Evolutionary conservation across 169 alveolate species (phyloP).

Genomic region (Eimeria mitis): DNA sequence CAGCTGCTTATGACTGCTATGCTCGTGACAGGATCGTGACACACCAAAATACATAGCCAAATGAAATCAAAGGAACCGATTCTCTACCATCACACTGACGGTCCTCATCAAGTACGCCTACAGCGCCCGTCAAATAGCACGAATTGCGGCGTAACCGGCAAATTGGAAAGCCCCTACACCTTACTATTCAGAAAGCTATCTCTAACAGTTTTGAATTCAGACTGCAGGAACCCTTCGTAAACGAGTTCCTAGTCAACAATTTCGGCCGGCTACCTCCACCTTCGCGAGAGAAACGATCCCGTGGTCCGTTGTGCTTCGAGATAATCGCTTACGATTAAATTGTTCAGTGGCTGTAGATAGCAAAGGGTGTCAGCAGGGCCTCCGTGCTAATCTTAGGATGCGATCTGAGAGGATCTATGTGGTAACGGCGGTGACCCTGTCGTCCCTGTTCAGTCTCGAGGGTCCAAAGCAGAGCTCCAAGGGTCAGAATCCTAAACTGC

Average conservation of each 20-base stretch:
- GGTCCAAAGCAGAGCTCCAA: neutral
- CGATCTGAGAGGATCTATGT: neutral
- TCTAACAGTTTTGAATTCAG: neutral
- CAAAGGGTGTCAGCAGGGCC: neutral
- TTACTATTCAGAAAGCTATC: neutral
- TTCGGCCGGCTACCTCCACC: neutral
- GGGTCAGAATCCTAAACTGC: too few species aligned
- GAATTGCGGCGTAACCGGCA: neutral
- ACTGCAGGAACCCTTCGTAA: neutral
- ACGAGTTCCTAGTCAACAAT: neutral
- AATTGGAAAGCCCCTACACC: neutral
- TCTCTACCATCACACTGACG: neutral
- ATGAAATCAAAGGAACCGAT: neutral
- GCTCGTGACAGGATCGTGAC: neutral
- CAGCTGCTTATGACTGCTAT: neutral
- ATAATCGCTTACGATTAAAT: too few species aligned
- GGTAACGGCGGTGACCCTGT: neutral
- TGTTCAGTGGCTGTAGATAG: neutral
- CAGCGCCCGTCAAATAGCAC: neutral
- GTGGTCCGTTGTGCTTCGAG: neutral
- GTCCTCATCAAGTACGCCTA: neutral
- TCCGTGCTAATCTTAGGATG: neutral
- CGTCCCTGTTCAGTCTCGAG: neutral
- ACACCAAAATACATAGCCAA: neutral
- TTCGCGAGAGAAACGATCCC: neutral